Percentiles rank a stretch among this genome's conserved stretches.
These are phyloP conservation scores for Coprinellus micaceus DNA, from an alignment of 768 basidiomycete genomes.

Conservation along the genomic window DNA sequence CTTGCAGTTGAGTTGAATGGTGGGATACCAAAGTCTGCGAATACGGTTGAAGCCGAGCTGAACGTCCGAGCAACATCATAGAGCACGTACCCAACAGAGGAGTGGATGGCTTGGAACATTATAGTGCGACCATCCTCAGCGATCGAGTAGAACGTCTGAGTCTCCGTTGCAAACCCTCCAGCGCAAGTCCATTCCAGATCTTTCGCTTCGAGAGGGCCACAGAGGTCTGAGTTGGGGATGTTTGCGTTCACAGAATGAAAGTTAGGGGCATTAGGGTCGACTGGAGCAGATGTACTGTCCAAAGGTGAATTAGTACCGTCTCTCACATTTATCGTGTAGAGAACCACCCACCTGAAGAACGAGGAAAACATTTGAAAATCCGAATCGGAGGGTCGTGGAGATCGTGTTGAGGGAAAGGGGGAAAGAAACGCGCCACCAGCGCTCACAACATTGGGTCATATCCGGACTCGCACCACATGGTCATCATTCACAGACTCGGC, in stretches of 20 bases:
- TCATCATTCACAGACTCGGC: neutral
- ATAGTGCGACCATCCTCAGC: constrained; percentile 75
- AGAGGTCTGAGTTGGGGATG: constrained; percentile 52
- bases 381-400: constrained; percentile 4
- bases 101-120: constrained; percentile 86
- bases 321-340: neutral
- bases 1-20: constrained; percentile 92
- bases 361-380: constrained; percentile 68
- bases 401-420: neutral
- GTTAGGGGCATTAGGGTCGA: constrained; percentile 68
- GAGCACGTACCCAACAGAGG: constrained; percentile 72
- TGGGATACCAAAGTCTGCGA: constrained; percentile 85
- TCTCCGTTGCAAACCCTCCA: constrained; percentile 86
- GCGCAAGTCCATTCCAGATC: constrained; percentile 84
- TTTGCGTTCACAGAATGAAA: constrained; percentile 78
- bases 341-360: constrained; percentile 65
- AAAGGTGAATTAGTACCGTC: constrained; percentile 6
- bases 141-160: constrained; percentile 82
- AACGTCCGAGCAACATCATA: constrained; percentile 12
- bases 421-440: neutral
- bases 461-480: neutral
- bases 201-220: constrained; percentile 69
- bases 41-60: constrained; percentile 5
- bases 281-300: constrained; percentile 33
- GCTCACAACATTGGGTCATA: neutral